These are phyloP conservation scores for Diutina catenulata DNA, from an alignment of 1,139 yeast genomes.

Conservation along the genomic window DNA sequence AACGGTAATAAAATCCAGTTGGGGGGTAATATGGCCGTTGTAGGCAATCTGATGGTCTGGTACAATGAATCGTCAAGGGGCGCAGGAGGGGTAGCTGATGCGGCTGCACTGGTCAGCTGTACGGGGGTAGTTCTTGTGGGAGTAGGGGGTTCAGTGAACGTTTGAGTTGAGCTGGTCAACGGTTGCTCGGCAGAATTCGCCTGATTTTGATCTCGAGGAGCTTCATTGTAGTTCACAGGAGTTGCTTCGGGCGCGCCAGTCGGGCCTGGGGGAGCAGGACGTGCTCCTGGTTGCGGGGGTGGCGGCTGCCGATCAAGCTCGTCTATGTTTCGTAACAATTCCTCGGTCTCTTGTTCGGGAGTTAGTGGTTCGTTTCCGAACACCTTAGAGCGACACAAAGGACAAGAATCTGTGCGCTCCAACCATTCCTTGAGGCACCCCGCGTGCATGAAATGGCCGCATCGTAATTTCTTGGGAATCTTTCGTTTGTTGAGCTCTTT, in stretches of 20 bases:
- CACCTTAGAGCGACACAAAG: constrained; percentile 80
- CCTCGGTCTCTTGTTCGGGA: background rate
- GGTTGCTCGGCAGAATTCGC: background rate
- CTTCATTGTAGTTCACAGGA: background rate
- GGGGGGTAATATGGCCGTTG: constrained; percentile 21
- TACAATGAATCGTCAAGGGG: constrained; percentile 5
- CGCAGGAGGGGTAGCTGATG: constrained; percentile 1
- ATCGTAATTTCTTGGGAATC: constrained; percentile 62
- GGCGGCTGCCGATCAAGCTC: constrained; percentile 6
- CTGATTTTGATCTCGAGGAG: background rate
- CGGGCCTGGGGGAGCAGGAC: constrained; percentile 2
- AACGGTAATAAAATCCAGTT: constrained; percentile 23
- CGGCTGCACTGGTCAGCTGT: background rate
- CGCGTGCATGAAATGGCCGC: constrained; percentile 83
- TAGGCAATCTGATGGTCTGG: constrained; percentile 16
- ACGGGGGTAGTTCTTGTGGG: background rate
- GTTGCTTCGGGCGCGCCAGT: background rate
- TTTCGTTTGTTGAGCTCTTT: constrained; percentile 27
- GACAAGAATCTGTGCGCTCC: constrained; percentile 84
- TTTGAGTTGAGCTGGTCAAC: background rate
- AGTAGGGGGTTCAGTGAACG: background rate
- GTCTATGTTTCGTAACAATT: background rate
- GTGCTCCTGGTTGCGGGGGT: constrained; percentile 7
- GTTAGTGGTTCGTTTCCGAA: constrained; percentile 12
- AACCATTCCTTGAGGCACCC: constrained; percentile 92